Evolutionary conservation across 1,284 basidiomycete species (phyloP).

Genomic region (Irpex sp.): DNA sequence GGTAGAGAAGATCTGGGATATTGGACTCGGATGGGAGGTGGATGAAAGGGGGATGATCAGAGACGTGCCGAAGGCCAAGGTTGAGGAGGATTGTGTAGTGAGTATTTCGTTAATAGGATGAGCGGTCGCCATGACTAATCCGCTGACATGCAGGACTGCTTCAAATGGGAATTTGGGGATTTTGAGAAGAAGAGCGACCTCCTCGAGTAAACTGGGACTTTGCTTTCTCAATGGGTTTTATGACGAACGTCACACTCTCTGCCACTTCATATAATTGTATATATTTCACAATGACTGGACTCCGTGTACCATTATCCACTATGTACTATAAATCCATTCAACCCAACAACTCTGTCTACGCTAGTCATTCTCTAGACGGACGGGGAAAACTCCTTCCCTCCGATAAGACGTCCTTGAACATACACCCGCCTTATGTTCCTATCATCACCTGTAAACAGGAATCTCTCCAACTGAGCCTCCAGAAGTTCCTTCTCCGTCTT

Average conservation of each 20-base stretch:
- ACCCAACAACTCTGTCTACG: too few species aligned
- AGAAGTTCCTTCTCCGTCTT: slow-evolving; percentile 26
- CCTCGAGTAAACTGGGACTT: slow-evolving; percentile 2
- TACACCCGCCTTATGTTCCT: slow-evolving; percentile 83
- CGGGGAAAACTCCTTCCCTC: slow-evolving; percentile 44
- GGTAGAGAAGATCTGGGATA: slow-evolving; percentile 48
- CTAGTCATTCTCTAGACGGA: background rate
- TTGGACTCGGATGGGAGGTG: slow-evolving; percentile 39
- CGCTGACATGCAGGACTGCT: too few species aligned
- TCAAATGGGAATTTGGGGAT: slow-evolving; percentile 61
- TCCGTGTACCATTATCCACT: background rate
- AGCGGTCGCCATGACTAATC: too few species aligned
- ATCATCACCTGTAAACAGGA: slow-evolving; percentile 84
- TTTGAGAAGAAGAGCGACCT: slow-evolving; percentile 25
- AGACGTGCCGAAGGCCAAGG: slow-evolving; percentile 28
- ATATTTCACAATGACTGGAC: background rate
- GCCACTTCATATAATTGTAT: background rate
- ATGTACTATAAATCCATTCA: background rate
- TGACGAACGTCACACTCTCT: background rate
- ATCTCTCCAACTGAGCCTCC: slow-evolving; percentile 57
- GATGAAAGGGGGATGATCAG: slow-evolving; percentile 33
- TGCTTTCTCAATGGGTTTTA: slow-evolving; percentile 1
- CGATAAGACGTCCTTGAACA: slow-evolving; percentile 77
- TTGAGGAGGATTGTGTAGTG: slow-evolving; percentile 38
- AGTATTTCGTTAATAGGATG: too few species aligned